Percentiles rank a stretch among this genome's conserved stretches.
phyloP scores from a whole-genome alignment of 2,329 filamentous ascomycete genomes.

The Ascochyta koolunga region DNA sequence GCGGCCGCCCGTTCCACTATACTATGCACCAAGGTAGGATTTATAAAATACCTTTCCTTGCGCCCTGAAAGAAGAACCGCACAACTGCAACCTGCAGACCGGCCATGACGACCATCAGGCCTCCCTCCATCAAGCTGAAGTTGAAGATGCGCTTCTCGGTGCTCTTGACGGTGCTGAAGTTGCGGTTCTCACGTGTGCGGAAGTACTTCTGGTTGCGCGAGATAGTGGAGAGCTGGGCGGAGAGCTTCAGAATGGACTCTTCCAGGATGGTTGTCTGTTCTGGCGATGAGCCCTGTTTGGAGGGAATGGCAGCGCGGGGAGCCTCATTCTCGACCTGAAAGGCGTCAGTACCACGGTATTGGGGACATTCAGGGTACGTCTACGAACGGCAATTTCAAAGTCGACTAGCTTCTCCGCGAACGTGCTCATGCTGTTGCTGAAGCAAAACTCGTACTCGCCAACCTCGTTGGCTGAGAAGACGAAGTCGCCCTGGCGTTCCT shows the following conservation, averaged over 20 bases:
- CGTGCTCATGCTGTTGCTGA: constrained; percentile 97
- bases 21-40: constrained; percentile 1
- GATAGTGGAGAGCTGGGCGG: constrained; percentile 89
- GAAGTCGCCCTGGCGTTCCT: constrained; percentile 95
- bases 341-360: background rate
- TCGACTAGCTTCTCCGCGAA: constrained; percentile 98
- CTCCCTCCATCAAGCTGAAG: constrained; percentile 91
- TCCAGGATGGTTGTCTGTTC: constrained; percentile 90
- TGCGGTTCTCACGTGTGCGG: constrained; percentile 96
- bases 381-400: constrained; percentile 90
- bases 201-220: constrained; percentile 99
- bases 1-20: constrained; percentile 9
- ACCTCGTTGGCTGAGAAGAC: constrained; percentile 90
- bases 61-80: constrained; percentile 96
- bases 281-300: constrained; percentile 83
- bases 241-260: constrained; percentile 94
- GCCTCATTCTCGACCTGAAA: constrained; percentile 93
- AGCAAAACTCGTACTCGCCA: constrained; percentile 97
- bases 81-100: constrained; percentile 96
- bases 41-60: constrained; percentile 62
- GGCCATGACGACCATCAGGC: constrained; percentile 93
- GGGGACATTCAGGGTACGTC: background rate
- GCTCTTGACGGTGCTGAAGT: constrained; percentile 96
- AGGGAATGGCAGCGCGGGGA: constrained; percentile 75
- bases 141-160: constrained; percentile 97